phyloP scores from a whole-genome alignment of 2,329 filamentous ascomycete genomes.

The Alternaria solani region DNA sequence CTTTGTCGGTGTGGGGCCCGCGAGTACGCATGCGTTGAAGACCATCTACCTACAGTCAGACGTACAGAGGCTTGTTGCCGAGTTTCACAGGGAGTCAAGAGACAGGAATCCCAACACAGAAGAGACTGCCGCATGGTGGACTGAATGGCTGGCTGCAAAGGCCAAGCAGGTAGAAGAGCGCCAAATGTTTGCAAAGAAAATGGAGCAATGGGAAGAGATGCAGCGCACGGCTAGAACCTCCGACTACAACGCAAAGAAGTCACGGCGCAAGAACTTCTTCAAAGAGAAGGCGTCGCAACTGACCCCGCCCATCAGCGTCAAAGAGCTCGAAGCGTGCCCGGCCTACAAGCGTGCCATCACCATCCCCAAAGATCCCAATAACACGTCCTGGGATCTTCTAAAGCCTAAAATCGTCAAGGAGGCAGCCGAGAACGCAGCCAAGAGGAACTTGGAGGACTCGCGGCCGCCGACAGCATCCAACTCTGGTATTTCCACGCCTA shows the following conservation, averaged over 20 bases:
- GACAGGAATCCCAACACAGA: constrained; percentile 27
- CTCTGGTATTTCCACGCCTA: constrained; percentile 34
- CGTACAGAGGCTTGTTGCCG: constrained; percentile 37
- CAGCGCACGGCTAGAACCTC: constrained; percentile 39
- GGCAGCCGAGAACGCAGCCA: constrained; percentile 30
- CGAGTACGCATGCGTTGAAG: constrained; percentile 44
- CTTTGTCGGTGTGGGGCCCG: constrained; percentile 48
- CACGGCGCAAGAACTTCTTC: constrained; percentile 48
- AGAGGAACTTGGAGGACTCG: constrained; percentile 16
- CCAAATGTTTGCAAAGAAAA: constrained; percentile 44
- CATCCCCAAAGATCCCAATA: constrained; percentile 51
- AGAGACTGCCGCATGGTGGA: constrained; percentile 34
- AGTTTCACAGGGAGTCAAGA: constrained; percentile 29
- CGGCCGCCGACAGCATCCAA: constrained; percentile 22
- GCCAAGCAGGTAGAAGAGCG: constrained; percentile 41
- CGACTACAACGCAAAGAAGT: constrained; percentile 45
- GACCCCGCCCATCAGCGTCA: constrained; percentile 46
- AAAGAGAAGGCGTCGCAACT: constrained; percentile 48
- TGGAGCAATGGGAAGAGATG: constrained; percentile 50
- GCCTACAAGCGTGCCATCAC: constrained; percentile 51
- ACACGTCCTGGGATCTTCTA: constrained; percentile 47
- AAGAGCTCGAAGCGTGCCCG: constrained; percentile 49
- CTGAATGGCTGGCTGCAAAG: constrained; percentile 34
- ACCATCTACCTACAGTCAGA: constrained; percentile 44
- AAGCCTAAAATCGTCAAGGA: constrained; percentile 50